phyloP scores from a whole-genome alignment of 495 filamentous ascomycete genomes.

The Darksidea phi region DNA sequence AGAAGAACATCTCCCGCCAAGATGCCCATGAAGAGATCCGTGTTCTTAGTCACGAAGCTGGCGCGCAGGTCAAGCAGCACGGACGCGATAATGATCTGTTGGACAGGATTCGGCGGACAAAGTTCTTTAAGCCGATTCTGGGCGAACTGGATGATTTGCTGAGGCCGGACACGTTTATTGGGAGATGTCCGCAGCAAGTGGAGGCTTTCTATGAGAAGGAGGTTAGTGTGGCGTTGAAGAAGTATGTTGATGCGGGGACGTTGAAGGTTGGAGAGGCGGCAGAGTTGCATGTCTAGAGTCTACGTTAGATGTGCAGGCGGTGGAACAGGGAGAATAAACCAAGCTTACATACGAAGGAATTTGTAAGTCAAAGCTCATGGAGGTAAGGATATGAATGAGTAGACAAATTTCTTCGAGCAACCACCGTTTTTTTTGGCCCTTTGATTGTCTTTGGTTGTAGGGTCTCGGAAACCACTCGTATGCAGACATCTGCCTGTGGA shows the following conservation, averaged over 20 bases:
- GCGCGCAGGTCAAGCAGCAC: slow-evolving; percentile 73
- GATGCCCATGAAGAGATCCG: slow-evolving; percentile 89
- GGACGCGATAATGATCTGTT: slow-evolving; percentile 83
- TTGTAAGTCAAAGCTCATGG: too few relatives aligned
- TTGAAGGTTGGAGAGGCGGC: slow-evolving; percentile 51
- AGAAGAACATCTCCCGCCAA: slow-evolving; percentile 74
- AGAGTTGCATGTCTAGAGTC: slow-evolving; percentile 52
- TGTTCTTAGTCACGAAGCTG: slow-evolving; percentile 83
- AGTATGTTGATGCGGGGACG: slow-evolving; percentile 43
- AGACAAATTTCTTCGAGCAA: too few relatives aligned
- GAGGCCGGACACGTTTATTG: slow-evolving; percentile 68
- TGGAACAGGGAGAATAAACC: too few relatives aligned
- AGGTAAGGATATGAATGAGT: too few relatives aligned
- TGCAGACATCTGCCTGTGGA: too few relatives aligned
- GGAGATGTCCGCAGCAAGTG: slow-evolving; percentile 45
- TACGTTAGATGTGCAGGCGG: background rate
- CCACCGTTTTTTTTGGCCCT: too few relatives aligned
- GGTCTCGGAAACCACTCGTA: too few relatives aligned
- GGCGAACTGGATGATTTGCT: slow-evolving; percentile 72
- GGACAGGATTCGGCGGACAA: slow-evolving; percentile 67
- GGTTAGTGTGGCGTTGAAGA: slow-evolving; percentile 53
- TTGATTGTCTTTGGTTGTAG: too few relatives aligned
- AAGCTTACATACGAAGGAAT: too few relatives aligned
- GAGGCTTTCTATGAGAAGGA: slow-evolving; percentile 46
- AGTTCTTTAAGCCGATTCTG: slow-evolving; percentile 83